Conservation (phyloP, 805 yeast genomes). For the Ogataea zsoltii region DNA sequence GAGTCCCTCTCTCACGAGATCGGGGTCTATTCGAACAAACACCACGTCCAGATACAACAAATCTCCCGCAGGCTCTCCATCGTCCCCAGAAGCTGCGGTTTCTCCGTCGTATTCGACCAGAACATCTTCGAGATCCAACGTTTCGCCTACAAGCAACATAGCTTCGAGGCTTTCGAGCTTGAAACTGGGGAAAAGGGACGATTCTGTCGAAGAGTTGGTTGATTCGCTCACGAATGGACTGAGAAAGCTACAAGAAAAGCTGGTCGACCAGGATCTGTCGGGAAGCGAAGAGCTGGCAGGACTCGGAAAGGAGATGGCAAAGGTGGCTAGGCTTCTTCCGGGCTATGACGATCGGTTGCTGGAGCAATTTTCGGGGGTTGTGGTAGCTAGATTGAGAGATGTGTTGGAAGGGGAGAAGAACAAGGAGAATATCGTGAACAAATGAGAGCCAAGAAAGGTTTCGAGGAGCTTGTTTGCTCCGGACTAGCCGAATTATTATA, state of each 20-base stretch:
- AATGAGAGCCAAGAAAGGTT: too few relatives aligned
- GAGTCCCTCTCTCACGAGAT: conserved; percentile 5
- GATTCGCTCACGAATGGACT: conserved; percentile 9
- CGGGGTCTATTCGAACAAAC: conserved; percentile 8
- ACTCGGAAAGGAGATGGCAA: conserved; percentile 16
- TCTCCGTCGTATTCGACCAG: conserved; percentile 14
- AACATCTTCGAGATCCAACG: conserved; percentile 11
- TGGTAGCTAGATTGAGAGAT: conserved; percentile 12
- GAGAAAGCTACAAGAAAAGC: conserved; percentile 11
- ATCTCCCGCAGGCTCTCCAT: conserved; percentile 8
- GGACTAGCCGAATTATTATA: too few relatives aligned
- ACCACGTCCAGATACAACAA: conserved; percentile 5
- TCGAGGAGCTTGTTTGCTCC: too few relatives aligned
- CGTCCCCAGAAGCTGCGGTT: conserved; percentile 7
- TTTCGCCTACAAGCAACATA: conserved; percentile 12
- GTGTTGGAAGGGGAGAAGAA: conserved; percentile 7
- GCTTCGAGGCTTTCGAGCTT: conserved; percentile 16
- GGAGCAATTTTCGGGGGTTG: conserved; percentile 15
- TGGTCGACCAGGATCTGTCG: conserved; percentile 8
- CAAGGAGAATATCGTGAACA: conserved; percentile 19
- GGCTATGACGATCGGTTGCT: conserved; percentile 18
- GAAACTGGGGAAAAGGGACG: conserved; percentile 10
- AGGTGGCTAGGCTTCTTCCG: conserved; percentile 20
- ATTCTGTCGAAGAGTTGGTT: not conserved
- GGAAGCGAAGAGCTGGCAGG: conserved; percentile 1